Evolutionary conservation across 371 early-diverging fungal species (phyloP).

Genomic region (Mucor saturninus): DNA sequence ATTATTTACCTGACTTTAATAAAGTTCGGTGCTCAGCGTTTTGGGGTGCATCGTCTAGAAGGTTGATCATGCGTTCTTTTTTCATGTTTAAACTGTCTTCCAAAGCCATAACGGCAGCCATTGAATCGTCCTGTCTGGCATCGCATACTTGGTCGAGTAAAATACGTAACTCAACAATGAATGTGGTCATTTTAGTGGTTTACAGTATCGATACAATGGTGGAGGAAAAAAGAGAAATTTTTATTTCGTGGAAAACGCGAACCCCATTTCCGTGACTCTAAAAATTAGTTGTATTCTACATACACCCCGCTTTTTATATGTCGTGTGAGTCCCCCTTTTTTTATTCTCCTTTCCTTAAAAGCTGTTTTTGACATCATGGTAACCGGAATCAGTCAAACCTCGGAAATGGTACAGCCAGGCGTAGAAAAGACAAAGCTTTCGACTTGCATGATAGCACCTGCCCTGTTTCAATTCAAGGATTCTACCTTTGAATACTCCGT

Average conservation of each 20-base stretch:
- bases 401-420: background rate
- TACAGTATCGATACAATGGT: background rate
- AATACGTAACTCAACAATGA: constrained; percentile 17
- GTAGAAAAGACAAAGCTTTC: constrained; percentile 18
- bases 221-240: background rate
- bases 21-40: constrained; percentile 44
- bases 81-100: constrained; percentile 11
- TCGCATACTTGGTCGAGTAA: constrained; percentile 24
- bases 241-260: background rate
- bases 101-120: constrained; percentile 7
- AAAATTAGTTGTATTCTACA: background rate
- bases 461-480: constrained; percentile 32
- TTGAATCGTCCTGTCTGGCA: constrained; percentile 1
- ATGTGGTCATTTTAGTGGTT: constrained; percentile 14
- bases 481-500: constrained; percentile 49
- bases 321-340: no score
- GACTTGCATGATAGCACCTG: constrained; percentile 27
- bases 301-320: background rate
- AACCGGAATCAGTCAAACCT: background rate
- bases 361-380: background rate
- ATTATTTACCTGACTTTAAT: constrained; percentile 48
- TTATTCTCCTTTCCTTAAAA: background rate
- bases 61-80: constrained; percentile 14
- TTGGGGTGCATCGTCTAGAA: constrained; percentile 47
- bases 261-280: constrained; percentile 5